A percentile compares a stretch with the other conserved stretches of the same genome.
phyloP scores from a whole-genome alignment of 257 asterid genomes.

The Mitragyna speciosa region DNA sequence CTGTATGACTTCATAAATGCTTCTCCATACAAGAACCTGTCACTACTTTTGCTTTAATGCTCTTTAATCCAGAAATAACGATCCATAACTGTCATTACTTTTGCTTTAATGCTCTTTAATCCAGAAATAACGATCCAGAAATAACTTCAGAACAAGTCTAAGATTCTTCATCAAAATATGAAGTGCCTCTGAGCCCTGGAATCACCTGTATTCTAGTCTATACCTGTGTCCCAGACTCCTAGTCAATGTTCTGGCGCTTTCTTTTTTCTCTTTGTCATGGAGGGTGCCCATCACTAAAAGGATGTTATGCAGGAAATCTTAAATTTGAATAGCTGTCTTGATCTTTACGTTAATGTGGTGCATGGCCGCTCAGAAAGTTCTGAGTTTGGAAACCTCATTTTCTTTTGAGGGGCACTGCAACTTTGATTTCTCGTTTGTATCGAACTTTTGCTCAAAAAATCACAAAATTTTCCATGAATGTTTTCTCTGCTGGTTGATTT shows the following conservation, averaged over 20 bases:
- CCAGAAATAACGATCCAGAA: too few relatives aligned
- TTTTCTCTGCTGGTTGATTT: too few relatives aligned
- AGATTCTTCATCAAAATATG: slow-evolving; percentile 16
- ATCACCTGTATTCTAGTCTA: neutral
- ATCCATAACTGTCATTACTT: neutral
- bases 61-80: neutral
- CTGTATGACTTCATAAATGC: neutral
- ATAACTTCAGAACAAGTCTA: neutral
- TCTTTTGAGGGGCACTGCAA: neutral
- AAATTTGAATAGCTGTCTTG: neutral
- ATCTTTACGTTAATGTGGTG: neutral
- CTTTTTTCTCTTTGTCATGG: neutral
- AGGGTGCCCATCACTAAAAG: neutral
- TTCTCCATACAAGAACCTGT: slow-evolving; percentile 1
- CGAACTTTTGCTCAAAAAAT: too few relatives aligned
- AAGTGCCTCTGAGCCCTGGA: neutral
- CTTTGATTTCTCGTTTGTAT: too few relatives aligned
- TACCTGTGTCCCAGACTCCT: neutral
- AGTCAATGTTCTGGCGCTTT: neutral
- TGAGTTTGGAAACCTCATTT: neutral
- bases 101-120: neutral
- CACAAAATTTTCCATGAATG: too few relatives aligned
- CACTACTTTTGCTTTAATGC: neutral
- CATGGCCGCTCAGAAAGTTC: neutral
- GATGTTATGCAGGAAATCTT: neutral